phyloP scores from a whole-genome alignment of 306 rosid genomes.

The Cucurbita maxima region DNA sequence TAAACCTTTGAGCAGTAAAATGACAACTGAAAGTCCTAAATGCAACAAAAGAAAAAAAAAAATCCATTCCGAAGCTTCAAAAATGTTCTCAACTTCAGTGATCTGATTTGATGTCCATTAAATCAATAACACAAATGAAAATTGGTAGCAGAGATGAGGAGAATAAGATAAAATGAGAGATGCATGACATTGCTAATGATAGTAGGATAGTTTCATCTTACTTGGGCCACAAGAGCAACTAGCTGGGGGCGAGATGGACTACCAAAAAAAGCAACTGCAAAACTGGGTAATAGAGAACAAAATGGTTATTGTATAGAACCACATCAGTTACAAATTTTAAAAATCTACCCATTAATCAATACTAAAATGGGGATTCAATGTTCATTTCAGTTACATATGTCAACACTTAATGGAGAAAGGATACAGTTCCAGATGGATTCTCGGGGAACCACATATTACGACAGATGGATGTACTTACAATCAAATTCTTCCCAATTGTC shows the following conservation, averaged over 20 bases:
- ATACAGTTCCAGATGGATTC: too few relatives aligned
- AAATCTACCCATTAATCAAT: neutral
- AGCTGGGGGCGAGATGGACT: conserved; percentile 70
- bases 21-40: neutral
- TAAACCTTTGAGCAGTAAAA: neutral
- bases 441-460: too few relatives aligned
- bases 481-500: too few relatives aligned
- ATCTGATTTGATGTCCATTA: neutral
- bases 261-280: conserved; percentile 76
- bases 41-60: neutral
- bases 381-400: neutral
- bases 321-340: neutral
- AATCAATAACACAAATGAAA: neutral
- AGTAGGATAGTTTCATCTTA: conserved; percentile 20
- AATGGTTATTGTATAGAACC: neutral
- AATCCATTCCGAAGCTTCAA: neutral
- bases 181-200: too few relatives aligned
- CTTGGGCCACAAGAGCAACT: conserved; percentile 96
- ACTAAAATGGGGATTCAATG: neutral
- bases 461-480: too few relatives aligned
- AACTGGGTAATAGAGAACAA: conserved; percentile 25
- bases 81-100: neutral
- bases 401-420: too few relatives aligned
- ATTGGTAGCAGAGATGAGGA: neutral
- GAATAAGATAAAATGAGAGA: neutral